A percentile compares a stretch with the other conserved stretches of the same genome.
Conservation (phyloP, 805 yeast species). For the Saccharomycopsis sp. region DNA sequence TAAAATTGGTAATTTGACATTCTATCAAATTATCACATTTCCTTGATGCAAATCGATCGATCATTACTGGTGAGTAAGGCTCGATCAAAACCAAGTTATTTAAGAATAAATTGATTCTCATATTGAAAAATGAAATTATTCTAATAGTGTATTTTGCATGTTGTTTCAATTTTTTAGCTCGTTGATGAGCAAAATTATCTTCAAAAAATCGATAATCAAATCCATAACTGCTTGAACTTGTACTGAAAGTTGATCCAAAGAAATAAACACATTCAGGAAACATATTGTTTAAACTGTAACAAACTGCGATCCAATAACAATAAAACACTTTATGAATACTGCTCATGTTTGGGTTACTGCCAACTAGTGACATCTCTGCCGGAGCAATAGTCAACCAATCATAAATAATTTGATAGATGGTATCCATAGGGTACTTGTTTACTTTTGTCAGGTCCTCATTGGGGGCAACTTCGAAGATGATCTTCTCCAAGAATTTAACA, state of each 20-base stretch:
- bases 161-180: background rate
- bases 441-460: background rate
- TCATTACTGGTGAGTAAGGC: background rate
- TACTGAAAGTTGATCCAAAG: background rate
- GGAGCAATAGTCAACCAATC: slow-evolving; percentile 1
- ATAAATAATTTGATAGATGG: background rate
- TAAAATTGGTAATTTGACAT: background rate
- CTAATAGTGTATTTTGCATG: background rate
- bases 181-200: background rate
- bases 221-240: background rate
- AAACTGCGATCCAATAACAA: slow-evolving; percentile 1
- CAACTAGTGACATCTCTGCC: background rate
- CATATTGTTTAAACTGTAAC: slow-evolving; percentile 1
- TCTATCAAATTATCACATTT: slow-evolving; percentile 1
- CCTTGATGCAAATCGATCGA: background rate
- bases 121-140: slow-evolving; percentile 1
- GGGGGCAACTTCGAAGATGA: background rate
- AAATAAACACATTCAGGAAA: slow-evolving; percentile 3
- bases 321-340: background rate
- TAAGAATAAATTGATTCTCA: background rate
- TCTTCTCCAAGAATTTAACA: background rate
- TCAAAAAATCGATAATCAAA: slow-evolving; percentile 1
- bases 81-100: background rate
- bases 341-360: background rate
- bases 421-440: slow-evolving; percentile 1